Conservation (phyloP, 2,329 filamentous ascomycete genomes). For the Colletotrichum lupini region DNA sequence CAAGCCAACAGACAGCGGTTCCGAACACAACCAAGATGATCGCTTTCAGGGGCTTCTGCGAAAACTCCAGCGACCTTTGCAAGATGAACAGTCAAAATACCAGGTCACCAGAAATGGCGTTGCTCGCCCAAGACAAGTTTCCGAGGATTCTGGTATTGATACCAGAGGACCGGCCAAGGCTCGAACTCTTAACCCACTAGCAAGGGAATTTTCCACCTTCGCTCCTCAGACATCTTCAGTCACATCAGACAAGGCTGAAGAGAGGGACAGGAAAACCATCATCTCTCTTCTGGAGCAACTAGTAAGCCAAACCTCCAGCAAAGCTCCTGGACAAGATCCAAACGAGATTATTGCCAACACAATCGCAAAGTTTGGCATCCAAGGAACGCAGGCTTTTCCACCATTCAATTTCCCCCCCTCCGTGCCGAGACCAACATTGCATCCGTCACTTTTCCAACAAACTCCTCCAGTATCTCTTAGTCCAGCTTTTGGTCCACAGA, state of each 20-base stretch:
- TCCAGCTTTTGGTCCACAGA: background rate
- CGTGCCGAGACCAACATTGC: background rate
- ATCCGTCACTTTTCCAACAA: background rate
- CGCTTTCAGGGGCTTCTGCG: constrained; percentile 27
- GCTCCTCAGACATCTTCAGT: background rate
- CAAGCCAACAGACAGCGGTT: background rate
- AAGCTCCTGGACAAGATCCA: background rate
- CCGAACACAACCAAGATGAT: background rate
- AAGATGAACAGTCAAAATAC: background rate
- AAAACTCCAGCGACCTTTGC: constrained; percentile 14
- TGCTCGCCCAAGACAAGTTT: constrained; percentile 9
- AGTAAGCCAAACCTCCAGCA: background rate
- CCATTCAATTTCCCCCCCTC: background rate
- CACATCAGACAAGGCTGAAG: constrained; percentile 8
- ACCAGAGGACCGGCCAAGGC: constrained; percentile 10
- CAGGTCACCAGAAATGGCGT: background rate
- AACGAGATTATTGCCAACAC: constrained; percentile 22
- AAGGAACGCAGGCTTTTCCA: background rate
- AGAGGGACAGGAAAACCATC: constrained; percentile 26
- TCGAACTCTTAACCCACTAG: constrained; percentile 27
- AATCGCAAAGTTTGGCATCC: constrained; percentile 19
- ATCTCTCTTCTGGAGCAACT: constrained; percentile 21
- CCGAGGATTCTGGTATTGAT: constrained; percentile 17
- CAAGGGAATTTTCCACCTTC: constrained; percentile 24
- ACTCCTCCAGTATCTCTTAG: background rate